Conservation (phyloP, 768 basidiomycete species). For the Erythrobasidium yunnanense region DNA sequence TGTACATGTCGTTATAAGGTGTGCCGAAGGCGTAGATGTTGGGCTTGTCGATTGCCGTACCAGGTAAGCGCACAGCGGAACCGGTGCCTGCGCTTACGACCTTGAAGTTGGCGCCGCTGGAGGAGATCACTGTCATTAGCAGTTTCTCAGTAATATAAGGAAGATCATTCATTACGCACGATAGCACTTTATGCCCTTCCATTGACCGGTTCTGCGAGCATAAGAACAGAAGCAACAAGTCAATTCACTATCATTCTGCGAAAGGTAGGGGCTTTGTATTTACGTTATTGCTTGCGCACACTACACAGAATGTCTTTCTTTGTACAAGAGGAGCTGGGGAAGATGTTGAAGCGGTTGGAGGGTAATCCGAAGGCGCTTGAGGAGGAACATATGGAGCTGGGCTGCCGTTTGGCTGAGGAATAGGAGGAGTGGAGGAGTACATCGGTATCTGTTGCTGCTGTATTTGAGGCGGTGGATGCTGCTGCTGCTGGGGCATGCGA, state of each 20-base stretch:
- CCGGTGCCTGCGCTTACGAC: slow-evolving; percentile 94
- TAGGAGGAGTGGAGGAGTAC: not conserved
- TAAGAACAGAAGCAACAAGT: not conserved
- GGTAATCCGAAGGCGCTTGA: not conserved
- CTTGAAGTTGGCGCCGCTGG: slow-evolving; percentile 75
- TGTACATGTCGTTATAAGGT: slow-evolving; percentile 88
- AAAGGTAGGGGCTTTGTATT: slow-evolving; percentile 37
- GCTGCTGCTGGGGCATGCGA: not conserved
- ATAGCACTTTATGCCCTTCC: slow-evolving; percentile 86
- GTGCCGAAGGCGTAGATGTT: slow-evolving; percentile 96
- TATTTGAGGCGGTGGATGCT: slow-evolving; percentile 5
- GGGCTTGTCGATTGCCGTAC: slow-evolving; percentile 90
- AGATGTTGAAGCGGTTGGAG: slow-evolving; percentile 3
- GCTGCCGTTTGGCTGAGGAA: not conserved
- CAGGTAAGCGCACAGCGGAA: slow-evolving; percentile 89
- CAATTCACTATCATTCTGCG: not conserved
- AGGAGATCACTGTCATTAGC: not conserved
- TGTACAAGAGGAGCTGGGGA: slow-evolving; percentile 33
- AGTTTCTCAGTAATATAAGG: no score
- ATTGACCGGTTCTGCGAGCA: slow-evolving; percentile 46
- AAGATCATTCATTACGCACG: slow-evolving; percentile 50
- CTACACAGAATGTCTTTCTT: slow-evolving; percentile 85
- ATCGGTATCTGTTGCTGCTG: not conserved
- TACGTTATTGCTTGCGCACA: slow-evolving; percentile 98
- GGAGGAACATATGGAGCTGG: slow-evolving; percentile 1